These are phyloP conservation scores for Russula sp. DNA, from an alignment of 768 basidiomycete species.

Conservation along the genomic window DNA sequence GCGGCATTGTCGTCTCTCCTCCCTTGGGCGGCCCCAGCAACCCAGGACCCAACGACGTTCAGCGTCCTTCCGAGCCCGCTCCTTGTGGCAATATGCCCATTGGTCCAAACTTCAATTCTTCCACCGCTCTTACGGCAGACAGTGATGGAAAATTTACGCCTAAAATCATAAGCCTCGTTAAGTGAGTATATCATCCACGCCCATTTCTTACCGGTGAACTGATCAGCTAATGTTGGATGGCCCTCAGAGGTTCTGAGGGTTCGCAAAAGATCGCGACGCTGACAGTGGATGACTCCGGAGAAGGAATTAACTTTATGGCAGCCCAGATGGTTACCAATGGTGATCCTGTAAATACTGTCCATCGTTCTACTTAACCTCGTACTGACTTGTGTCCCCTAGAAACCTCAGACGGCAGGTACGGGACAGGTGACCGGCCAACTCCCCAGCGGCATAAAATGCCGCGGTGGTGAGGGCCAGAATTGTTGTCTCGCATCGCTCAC, in stretches of 20 bases:
- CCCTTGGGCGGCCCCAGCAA: conserved; percentile 38
- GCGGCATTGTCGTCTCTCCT: conserved; percentile 42
- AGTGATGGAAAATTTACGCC: conserved; percentile 47
- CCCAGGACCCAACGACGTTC: conserved; percentile 32
- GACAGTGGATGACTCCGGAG: conserved; percentile 45
- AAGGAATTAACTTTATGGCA: conserved; percentile 36
- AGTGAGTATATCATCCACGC: conserved; percentile 38
- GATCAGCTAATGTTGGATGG: conserved; percentile 27
- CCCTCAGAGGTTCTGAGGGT: conserved; percentile 45
- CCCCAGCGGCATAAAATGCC: too few relatives aligned
- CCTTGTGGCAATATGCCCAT: conserved; percentile 29
- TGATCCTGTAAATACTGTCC: conserved; percentile 40
- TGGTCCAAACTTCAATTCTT: conserved; percentile 41
- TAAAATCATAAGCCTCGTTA: too few relatives aligned
- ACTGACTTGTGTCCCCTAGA: too few relatives aligned
- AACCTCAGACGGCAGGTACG: too few relatives aligned
- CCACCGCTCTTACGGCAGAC: conserved; percentile 32
- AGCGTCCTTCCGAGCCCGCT: too few relatives aligned
- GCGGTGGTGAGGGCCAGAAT: too few relatives aligned
- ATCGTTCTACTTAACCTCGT: background rate
- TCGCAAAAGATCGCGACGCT: conserved; percentile 45
- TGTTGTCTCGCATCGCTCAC: conserved; percentile 42
- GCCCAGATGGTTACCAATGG: conserved; percentile 48
- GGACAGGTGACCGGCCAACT: too few relatives aligned
- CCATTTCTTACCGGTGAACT: conserved; percentile 43